These are phyloP conservation scores for Ceratocystis cubensis DNA, from an alignment of 2,329 filamentous ascomycete species.

Conservation along the genomic window DNA sequence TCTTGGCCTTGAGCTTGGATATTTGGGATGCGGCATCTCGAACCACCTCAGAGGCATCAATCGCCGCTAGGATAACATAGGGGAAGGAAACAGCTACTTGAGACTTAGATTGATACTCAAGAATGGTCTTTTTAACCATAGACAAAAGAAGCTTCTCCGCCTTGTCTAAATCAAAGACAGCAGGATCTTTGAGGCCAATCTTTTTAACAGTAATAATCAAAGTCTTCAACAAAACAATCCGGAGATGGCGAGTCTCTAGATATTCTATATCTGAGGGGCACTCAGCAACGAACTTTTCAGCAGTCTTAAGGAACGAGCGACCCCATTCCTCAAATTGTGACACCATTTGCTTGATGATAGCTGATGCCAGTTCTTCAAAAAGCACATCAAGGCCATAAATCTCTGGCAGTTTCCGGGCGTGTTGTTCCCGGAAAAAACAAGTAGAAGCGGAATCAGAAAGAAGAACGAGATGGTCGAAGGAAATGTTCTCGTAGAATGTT, in stretches of 20 bases:
- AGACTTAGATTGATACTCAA: constrained; percentile 18
- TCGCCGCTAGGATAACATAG: constrained; percentile 21
- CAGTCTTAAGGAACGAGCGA: constrained; percentile 30
- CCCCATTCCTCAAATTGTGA: constrained; percentile 34
- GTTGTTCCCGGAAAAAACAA: constrained; percentile 10
- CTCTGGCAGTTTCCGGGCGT: constrained; percentile 11
- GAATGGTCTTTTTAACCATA: constrained; percentile 16
- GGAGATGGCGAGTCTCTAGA: constrained; percentile 24
- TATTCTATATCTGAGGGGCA: constrained; percentile 19
- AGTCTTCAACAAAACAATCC: constrained; percentile 30
- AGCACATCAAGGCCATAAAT: constrained; percentile 18
- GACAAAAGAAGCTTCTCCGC: constrained; percentile 18
- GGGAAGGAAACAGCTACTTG: constrained; percentile 9
- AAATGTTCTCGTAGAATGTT: constrained; percentile 39
- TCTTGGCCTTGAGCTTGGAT: constrained; percentile 25
- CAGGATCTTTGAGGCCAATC: constrained; percentile 23
- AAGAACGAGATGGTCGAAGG: constrained; percentile 30
- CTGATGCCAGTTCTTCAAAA: constrained; percentile 25
- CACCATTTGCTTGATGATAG: constrained; percentile 34
- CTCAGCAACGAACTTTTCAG: constrained; percentile 24
- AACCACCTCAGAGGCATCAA: constrained; percentile 18
- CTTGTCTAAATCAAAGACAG: constrained; percentile 24
- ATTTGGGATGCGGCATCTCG: constrained; percentile 13
- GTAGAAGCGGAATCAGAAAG: constrained; percentile 28
- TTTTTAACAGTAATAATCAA: constrained; percentile 27